Base-by-base conservation (phyloP, 2,329 filamentous ascomycete species). In the Celoporthe dispersa region DNA sequence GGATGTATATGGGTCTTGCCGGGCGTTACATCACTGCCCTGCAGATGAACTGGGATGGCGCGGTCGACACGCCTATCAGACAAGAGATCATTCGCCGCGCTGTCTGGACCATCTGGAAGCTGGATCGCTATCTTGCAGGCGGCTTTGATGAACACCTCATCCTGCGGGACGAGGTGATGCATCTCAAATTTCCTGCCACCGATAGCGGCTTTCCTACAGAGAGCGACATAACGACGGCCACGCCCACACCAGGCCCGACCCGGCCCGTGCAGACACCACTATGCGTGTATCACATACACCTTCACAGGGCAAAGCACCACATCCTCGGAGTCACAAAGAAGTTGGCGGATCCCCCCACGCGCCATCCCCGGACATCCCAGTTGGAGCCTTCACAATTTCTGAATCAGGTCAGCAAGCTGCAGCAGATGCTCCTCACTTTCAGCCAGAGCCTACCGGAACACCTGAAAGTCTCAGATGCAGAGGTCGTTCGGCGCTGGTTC, bases 111-210 rank as follows among this genome's bases (percentile, higher is more conserved):
- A 73, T 81, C 55, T 82, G 81, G 69, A 74, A 79, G 60, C 72
- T 81, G 60, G 81, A 82, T 64, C 78, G 81, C 9, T 71, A 80
- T 33, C 75, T 82, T 14, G 80, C 81, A 1, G 80, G 78, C 2
- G 81, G 81, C 1, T 82, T 81, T 61, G 80, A 82, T 35, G 80
- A 81, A 64, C 81, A 82, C 68, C 77, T 82, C 28, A 76, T 76
- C 16, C 79, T 79, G 41, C 77, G 78, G 14, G 76, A 79, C 7
- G 78, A 81, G 19, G 78, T 78, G 41, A 81, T 82, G 79, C 79
- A 78, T 69, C 79, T 82, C 9, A 74, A 78, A 1, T 70, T 82
- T 28, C 81, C 81, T 8, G 80, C 79, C 66, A 74, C 74, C 22
- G 78, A 82, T 67, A 71, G 76, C 2, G 76, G 78, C 2, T 80